These are phyloP conservation scores for Phalaenopsis hybrid DNA, from an alignment of 116 monocot genomes.

Conservation along the genomic window DNA sequence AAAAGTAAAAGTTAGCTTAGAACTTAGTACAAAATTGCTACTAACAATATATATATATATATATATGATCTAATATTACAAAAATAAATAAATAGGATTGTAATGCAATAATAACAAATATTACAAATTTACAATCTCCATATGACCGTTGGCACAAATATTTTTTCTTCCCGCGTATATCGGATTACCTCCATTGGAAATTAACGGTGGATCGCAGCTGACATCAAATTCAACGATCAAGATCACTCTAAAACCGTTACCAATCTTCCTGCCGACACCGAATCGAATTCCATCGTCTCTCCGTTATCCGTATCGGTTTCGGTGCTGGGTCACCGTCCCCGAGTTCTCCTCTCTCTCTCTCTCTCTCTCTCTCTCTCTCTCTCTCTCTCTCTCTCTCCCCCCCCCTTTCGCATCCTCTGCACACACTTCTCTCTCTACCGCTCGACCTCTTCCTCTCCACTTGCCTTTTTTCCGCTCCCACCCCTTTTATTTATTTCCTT, in stretches of 20 bases:
- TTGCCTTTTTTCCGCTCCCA: slow-evolving; percentile 4
- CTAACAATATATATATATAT: no score
- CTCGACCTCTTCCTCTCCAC: background rate
- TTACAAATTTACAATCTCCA: background rate
- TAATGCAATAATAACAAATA: no score
- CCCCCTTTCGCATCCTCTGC: slow-evolving; percentile 1
- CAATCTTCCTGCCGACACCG: background rate
- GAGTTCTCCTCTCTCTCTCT: slow-evolving; percentile 2
- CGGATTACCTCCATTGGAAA: background rate
- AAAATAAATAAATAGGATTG: no score
- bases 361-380: background rate
- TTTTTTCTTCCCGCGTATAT: background rate
- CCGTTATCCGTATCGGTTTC: background rate
- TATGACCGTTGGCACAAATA: background rate
- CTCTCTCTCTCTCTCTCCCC: background rate
- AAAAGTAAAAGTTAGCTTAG: no score
- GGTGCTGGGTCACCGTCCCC: slow-evolving; percentile 2
- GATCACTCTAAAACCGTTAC: background rate
- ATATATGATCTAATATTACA: no score
- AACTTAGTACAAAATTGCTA: no score
- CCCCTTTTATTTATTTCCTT: background rate
- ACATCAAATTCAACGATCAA: background rate
- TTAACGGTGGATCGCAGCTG: background rate
- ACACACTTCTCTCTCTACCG: background rate
- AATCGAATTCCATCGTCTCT: background rate